Evolutionary conservation across 1,284 basidiomycete species (phyloP), one percentile per base, ranked within the genome.

Genomic region (Ustilago sp.): DNA sequence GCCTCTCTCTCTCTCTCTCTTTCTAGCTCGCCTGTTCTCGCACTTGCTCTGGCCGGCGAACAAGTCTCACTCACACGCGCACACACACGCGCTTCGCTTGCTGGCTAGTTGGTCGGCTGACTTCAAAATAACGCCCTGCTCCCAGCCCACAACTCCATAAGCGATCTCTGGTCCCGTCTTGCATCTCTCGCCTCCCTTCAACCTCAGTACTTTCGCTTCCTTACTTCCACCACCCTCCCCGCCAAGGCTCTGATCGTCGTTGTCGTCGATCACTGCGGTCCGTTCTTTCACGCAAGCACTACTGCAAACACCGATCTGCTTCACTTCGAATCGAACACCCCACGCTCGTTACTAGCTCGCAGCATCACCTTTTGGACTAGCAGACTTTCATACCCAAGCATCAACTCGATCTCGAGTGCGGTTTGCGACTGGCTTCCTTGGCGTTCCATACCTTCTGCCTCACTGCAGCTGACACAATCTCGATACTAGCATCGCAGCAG

Each of bases 1-100:
- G n/a, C n/a, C 39, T 41, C 9, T 41, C 39, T 41, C 39, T 41
- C 39, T 41, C 39, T 41, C 19, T 19, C 39, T 41, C 15, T 41
- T 15, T 13, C 13, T n/a, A 11, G 43, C n/a, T 45, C 43, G 43
- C 43, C 43, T 45, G 19, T 45, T 45, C 19, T 15, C 6, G 19
- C 13, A 28, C 23, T 28, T 19, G 43, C 7, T 19, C n/a, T 45
- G 43, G n/a, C 43, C 11, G 39, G 39, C 17, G 15, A 41, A n/a
- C 50, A 52, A 28, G 15, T 36, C 51, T 53, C 51, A 53, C 51
- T n/a, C 54, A 57, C 47, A 32, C 61, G 41, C 55, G 23, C 57
- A 59, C 63, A 32, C 63, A 66, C 63, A 31, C 51, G 32, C 48
- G 34, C 54, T 13, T 19, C 23, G 55, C 38, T 15, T 12, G 54